phyloP scores from a whole-genome alignment of 257 asterid species.

The Nicotiana benthamiana region DNA sequence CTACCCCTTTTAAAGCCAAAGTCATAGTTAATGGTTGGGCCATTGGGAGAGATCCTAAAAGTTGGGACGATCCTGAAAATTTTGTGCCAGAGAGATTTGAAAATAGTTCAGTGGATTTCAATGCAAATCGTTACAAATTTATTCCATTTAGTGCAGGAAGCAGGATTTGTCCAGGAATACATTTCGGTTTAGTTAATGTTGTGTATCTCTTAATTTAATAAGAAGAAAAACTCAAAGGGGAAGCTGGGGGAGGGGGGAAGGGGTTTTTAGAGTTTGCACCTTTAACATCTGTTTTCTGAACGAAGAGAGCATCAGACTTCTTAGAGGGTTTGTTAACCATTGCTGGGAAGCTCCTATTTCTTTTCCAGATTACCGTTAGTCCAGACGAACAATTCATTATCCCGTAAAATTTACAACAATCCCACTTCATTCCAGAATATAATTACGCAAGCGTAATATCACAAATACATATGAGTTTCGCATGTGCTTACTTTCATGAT shows the following conservation, averaged over 20 bases:
- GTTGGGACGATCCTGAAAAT: conserved; percentile 12
- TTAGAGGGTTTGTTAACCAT: not conserved
- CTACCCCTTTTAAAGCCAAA: not conserved
- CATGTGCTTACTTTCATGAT: not conserved
- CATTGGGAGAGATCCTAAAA: conserved; percentile 9
- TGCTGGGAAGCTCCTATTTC: not conserved
- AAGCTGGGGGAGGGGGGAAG: not conserved
- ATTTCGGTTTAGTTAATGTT: not conserved
- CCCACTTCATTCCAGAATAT: not conserved
- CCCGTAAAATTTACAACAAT: not conserved
- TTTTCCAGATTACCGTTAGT: not conserved
- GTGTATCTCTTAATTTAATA: not conserved
- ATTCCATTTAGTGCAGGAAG: conserved; percentile 20
- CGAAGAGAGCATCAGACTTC: not conserved
- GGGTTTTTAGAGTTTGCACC: not conserved
- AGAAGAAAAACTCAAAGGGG: not conserved
- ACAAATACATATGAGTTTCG: not conserved
- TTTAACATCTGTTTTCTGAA: not conserved
- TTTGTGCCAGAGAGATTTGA: conserved; percentile 20
- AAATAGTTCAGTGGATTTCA: conserved; percentile 1
- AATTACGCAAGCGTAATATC: not conserved
- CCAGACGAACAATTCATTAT: not conserved
- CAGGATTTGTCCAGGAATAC: conserved; percentile 11
- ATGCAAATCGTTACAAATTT: not conserved
- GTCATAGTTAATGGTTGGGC: conserved; percentile 16